Evolutionary conservation across 352 stramenopile genomes (phyloP), one percentile per base, ranked within the genome.

Genomic region (Globisporangium nagaii): DNA sequence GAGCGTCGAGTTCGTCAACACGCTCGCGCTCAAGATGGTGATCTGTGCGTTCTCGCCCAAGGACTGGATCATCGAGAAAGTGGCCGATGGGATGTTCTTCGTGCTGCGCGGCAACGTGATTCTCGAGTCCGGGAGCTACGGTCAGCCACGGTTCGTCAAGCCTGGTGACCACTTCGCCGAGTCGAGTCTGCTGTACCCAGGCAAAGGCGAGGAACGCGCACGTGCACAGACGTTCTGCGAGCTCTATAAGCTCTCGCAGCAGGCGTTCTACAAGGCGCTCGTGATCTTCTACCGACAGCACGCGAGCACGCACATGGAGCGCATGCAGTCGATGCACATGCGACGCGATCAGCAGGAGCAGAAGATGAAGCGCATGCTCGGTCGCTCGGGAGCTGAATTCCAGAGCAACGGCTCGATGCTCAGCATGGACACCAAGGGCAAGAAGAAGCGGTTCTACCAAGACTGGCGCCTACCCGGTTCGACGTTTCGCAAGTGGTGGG

Each of bases 301-400:
- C 2, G 63, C 62, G 0, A 31, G 46, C 3, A 43, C 51, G 11
- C 52, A 70, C 13, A 55, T 90, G 27, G 75, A 79, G 45, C 52
- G 64, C 11, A 87, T 90, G 80, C 70, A 65, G 0, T 77, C 71
- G 10, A 80, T 82, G 55, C 66, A 80, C 7, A 71, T 53, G 17
- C 62, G 73, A 3, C 68, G 62, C 0, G 79, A 92, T 30, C 75
- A 88, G 31, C 81, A 92, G 35, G 66, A 87, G 44, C 79, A 88
- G 44, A 92, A 92, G 60, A 89, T 86, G 71, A 88, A 92, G 53
- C 67, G 69, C 13, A 71, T 92, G 58, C 67, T 92, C 5, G 79
- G 79, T 0, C 76, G 73, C 36, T 69, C 67, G 1, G n/a, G n/a
- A n/a, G 54, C 61, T 0, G 61, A 69, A 2, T 46, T 49, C 32